These are phyloP conservation scores for Exophiala bonariae DNA, from an alignment of 2,329 filamentous ascomycete species.

Conservation along the genomic window DNA sequence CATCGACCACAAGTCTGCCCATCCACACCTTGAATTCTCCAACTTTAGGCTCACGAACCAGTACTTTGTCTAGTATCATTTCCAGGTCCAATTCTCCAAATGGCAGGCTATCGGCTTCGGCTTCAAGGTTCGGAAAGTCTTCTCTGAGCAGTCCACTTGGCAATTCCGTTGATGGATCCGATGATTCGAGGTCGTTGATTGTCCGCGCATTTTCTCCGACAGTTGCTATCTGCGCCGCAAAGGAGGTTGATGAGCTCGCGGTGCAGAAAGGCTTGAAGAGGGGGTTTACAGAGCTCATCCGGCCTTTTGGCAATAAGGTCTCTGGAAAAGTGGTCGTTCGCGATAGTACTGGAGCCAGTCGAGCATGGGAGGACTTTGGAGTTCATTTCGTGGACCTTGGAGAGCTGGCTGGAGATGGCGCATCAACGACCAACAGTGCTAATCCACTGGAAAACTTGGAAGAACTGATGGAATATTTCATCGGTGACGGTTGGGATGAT, in stretches of 20 bases:
- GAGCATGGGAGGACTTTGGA: constrained; percentile 84
- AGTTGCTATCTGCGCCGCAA: constrained; percentile 81
- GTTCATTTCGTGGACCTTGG: constrained; percentile 79
- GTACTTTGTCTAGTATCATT: constrained; percentile 66
- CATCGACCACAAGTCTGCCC: constrained; percentile 56
- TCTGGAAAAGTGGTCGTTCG: constrained; percentile 85
- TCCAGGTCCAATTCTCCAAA: constrained; percentile 69
- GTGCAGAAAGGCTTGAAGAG: constrained; percentile 79
- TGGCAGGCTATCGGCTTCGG: constrained; percentile 59
- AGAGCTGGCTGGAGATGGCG: constrained; percentile 25
- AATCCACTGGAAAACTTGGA: constrained; percentile 24
- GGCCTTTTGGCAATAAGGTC: constrained; percentile 87
- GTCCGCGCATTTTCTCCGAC: constrained; percentile 85
- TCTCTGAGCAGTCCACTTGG: constrained; percentile 49
- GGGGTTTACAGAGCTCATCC: constrained; percentile 79
- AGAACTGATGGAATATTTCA: constrained; percentile 27
- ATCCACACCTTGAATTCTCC: constrained; percentile 61
- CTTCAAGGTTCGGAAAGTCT: constrained; percentile 47
- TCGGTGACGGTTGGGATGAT: constrained; percentile 21
- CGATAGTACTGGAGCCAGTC: constrained; percentile 83
- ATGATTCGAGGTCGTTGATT: constrained; percentile 66
- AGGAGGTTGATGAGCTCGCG: constrained; percentile 78
- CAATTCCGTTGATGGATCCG: constrained; percentile 52
- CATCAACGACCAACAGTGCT: constrained; percentile 4
- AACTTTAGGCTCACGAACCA: constrained; percentile 56